Evolutionary conservation across 192 early-diverging fungal species (phyloP).

Genomic region (Podila verticillata): DNA sequence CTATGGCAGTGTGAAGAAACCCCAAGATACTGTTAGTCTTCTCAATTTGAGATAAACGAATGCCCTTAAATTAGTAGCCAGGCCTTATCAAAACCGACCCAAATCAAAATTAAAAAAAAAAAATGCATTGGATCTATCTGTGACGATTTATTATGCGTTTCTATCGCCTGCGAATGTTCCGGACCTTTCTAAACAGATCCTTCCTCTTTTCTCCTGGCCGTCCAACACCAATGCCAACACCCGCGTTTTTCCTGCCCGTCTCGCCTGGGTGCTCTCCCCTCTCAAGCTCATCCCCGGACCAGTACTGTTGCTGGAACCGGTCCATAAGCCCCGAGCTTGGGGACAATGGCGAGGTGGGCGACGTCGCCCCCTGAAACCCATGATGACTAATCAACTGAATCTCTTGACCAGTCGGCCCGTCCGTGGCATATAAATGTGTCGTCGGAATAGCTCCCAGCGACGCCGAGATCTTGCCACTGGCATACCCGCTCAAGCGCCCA

Average conservation of each 20-base stretch:
- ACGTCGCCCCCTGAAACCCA: constrained; percentile 9
- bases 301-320: neutral
- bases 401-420: constrained; percentile 21
- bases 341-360: neutral
- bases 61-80: too few relatives aligned
- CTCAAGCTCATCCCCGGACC: too few relatives aligned
- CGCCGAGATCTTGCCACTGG: constrained; percentile 7
- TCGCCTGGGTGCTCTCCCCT: neutral
- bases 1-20: too few relatives aligned
- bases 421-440: constrained; percentile 29
- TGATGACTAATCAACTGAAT: constrained; percentile 40
- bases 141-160: neutral
- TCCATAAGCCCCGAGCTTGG: neutral
- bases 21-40: too few relatives aligned
- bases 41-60: too few relatives aligned
- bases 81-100: too few relatives aligned
- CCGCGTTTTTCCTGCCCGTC: neutral
- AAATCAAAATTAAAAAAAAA: neutral
- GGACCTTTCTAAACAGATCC: neutral
- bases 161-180: neutral
- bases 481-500: too few relatives aligned
- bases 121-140: neutral
- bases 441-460: constrained; percentile 22
- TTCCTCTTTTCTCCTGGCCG: neutral
- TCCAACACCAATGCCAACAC: too few relatives aligned